Base-by-base conservation (phyloP, 345 rosid species). In the Euphorbia lathyris region DNA sequence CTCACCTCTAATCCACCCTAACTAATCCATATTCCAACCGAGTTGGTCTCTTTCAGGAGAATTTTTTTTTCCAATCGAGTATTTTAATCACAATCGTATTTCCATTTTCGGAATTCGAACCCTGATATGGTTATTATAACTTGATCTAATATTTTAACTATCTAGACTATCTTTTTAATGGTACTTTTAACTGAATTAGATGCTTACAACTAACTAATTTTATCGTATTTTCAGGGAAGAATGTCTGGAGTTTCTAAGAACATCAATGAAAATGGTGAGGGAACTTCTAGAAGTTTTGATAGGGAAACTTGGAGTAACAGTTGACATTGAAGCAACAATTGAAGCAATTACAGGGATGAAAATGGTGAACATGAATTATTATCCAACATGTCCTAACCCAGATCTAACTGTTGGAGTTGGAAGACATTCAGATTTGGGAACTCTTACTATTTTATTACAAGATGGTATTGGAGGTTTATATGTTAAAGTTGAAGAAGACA, bases 381-480 rank as follows among this genome's bases (percentile, higher is more conserved):
- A 88, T 55, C 92, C 92, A 13, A 60, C 64, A 10, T 87, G 92
- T 66, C 92, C 92, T 2, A 83, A 75, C 60, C 90, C 92, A 0
- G 83, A 86, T 50, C 83, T 84, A 2, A 88, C 90, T 0, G 78
- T 88, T 0, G 92, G 90, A 0, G 90, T 83, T 0, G 92, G 92
- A 0, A 83, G 90, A 32, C 90, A 88, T 72, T 88, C 92, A 9
- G 92, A 88, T 58, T 70, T 88, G 80, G 90, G 90, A 0, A 78
- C 77, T 27, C 66, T 88, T 3, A 86, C 92, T 0, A 76, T 88
- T 52, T 74, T 88, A 27, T 43, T 88, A 47, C 90, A 88, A 77
- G 92, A 86, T 51, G 90, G 78, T 9, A 83, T 86, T 29, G 92
- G 92, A 22, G 92, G 92, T 29, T 78, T 88, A 30, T 83, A 86